Evolutionary conservation across 805 yeast species (phyloP).

Genomic region (Wickerhamiella domercqiae): DNA sequence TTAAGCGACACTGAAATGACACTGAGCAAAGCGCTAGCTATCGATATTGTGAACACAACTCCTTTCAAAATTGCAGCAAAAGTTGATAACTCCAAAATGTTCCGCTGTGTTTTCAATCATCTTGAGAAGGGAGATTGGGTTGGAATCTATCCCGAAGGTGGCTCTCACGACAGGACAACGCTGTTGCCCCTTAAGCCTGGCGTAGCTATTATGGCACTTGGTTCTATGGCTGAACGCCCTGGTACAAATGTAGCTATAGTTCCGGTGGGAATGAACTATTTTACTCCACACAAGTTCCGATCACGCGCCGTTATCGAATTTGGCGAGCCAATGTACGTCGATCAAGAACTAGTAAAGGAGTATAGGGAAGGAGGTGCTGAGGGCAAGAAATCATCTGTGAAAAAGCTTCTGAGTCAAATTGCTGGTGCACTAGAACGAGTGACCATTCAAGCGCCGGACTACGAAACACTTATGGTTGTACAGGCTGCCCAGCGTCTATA

Average conservation of each 20-base stretch:
- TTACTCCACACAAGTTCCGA: conserved; percentile 89
- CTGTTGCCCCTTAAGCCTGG: conserved; percentile 90
- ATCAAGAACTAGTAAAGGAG: conserved; percentile 42
- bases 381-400: conserved; percentile 52
- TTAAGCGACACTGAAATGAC: conserved; percentile 55
- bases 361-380: conserved; percentile 48
- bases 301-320: conserved; percentile 92
- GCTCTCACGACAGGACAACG: conserved; percentile 90
- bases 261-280: conserved; percentile 95
- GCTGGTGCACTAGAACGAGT: conserved; percentile 67
- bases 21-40: conserved; percentile 54
- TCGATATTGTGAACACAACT: conserved; percentile 13
- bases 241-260: conserved; percentile 69
- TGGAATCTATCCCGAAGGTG: conserved; percentile 97
- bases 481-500: conserved; percentile 88
- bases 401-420: conserved; percentile 51
- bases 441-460: conserved; percentile 78
- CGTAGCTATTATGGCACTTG: conserved; percentile 94
- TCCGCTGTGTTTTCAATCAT: conserved; percentile 71
- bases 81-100: conserved; percentile 75
- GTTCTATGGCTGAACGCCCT: conserved; percentile 71
- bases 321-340: conserved; percentile 70
- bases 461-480: conserved; percentile 73
- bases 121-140: conserved; percentile 64
- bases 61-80: conserved; percentile 59